Base-by-base conservation (phyloP, 2,329 filamentous ascomycete genomes). In the Trichoderma citrinoviride region DNA sequence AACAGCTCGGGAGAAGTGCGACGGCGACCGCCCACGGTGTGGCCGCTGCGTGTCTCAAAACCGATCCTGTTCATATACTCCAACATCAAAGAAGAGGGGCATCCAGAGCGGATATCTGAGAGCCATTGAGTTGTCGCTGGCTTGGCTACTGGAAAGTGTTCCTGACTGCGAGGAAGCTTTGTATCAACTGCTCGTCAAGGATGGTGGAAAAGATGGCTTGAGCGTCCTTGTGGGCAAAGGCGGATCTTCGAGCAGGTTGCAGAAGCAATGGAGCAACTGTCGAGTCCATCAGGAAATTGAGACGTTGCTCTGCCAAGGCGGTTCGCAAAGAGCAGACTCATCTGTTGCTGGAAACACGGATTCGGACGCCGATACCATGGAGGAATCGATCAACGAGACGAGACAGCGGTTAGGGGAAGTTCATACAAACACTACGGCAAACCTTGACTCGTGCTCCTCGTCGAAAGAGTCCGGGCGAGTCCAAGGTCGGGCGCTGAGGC, bases 31-130 rank as follows among this genome's bases (percentile, higher is more conserved):
- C 25, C 60, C 60, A 12, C 49, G 53, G 12, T 62, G 60, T 19
- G 49, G 60, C 40, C 60, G 60, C 4, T 62, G 60, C 4, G 49
- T 40, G 19, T 54, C 60, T 46, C 60, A 62, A 19, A 25, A 33
- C 7, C 60, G 60, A 14, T 21, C 49, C 15, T 62, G 60, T 43
- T 62, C 60, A 37, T 62, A 62, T 37, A 62, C 60, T 21, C 60
- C 60, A 17, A 27, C 60, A 19, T 62, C 60, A 15, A 62, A 62
- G 49, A 62, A 62, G 49, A 54, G 60, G 46, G 60, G 60, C 5
- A 62, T 62, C 15, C 60, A 62, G 46, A 54, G 60, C 47, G 60
- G 60, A 17, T 62, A 62, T 21, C 15, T 62, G 6, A 62, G 60
- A 33, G 60, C 60, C 2, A 62, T 62, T 46, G 60, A 62, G 25